These are phyloP conservation scores for Trichoderma koningiopsis DNA, from an alignment of 2,329 filamentous ascomycete genomes.

Conservation along the genomic window DNA sequence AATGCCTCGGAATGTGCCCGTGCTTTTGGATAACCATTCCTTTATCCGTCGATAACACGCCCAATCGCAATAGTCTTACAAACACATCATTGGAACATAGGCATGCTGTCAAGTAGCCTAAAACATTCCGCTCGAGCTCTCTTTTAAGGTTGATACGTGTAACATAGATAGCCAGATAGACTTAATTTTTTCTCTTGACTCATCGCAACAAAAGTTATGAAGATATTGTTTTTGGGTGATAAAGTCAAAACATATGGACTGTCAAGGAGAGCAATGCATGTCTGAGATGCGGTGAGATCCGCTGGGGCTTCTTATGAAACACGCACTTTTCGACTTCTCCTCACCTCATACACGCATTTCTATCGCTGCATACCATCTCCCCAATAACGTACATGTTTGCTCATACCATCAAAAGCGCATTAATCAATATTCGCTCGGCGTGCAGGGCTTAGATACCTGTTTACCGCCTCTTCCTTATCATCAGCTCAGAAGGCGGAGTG, in stretches of 20 bases:
- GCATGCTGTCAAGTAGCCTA: not conserved
- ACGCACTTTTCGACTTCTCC: not conserved
- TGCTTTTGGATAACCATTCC: not conserved
- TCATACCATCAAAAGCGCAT: not conserved
- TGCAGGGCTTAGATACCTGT: not conserved
- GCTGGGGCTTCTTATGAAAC: not conserved
- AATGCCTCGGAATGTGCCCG: not conserved
- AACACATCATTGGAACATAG: not conserved
- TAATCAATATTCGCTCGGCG: not conserved
- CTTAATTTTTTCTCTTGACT: not conserved
- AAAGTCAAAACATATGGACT: no score
- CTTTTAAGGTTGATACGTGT: not conserved
- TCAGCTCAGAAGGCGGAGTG: slow-evolving; percentile 16
- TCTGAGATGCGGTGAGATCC: rapidly evolving
- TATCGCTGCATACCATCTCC: not conserved
- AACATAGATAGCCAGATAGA: no score
- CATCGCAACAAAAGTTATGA: not conserved
- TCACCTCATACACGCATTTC: not conserved
- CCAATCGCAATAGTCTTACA: not conserved
- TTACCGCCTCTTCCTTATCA: not conserved
- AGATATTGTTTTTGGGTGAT: not conserved
- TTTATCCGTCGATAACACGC: not conserved
- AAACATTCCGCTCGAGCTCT: not conserved
- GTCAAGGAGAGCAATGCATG: not conserved
- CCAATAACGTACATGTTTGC: not conserved